These are phyloP conservation scores for Tulasnella calospora DNA, from an alignment of 768 basidiomycete genomes.

Conservation along the genomic window DNA sequence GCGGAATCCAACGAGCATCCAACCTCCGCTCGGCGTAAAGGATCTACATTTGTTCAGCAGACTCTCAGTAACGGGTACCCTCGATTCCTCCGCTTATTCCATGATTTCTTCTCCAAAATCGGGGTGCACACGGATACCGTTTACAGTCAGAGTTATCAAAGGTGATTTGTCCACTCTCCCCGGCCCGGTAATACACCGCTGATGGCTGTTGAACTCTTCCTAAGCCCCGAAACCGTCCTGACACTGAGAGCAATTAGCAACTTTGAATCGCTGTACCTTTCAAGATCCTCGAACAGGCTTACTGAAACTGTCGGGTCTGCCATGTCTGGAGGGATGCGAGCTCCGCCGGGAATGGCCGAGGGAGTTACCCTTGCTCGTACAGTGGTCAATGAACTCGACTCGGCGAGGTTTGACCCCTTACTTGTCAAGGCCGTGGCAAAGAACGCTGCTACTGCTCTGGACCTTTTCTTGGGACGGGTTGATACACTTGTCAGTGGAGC, in stretches of 20 bases:
- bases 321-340: constrained; percentile 63
- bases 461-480: constrained; percentile 56
- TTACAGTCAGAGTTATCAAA: constrained; percentile 79
- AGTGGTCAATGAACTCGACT: constrained; percentile 86
- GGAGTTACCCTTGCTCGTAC: constrained; percentile 71
- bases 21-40: constrained; percentile 40
- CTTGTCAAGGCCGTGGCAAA: constrained; percentile 75
- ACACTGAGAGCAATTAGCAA: constrained; percentile 75
- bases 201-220: neutral
- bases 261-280: constrained; percentile 85
- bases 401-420: constrained; percentile 87
- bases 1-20: neutral
- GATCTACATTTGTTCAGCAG: constrained; percentile 85
- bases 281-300: constrained; percentile 74
- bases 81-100: constrained; percentile 80
- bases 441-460: constrained; percentile 61
- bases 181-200: neutral
- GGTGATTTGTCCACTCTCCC: constrained; percentile 44
- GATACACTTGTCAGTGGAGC: constrained; percentile 60
- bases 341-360: constrained; percentile 68
- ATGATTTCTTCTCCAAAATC: constrained; percentile 94
- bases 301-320: constrained; percentile 77
- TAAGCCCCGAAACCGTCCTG: constrained; percentile 86
- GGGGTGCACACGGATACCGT: constrained; percentile 92
- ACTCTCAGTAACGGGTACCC: constrained; percentile 84